Percentiles rank a stretch among this genome's conserved stretches.
Evolutionary conservation across 306 rosid genomes (phyloP).

Genomic region (Malus orientalis): DNA sequence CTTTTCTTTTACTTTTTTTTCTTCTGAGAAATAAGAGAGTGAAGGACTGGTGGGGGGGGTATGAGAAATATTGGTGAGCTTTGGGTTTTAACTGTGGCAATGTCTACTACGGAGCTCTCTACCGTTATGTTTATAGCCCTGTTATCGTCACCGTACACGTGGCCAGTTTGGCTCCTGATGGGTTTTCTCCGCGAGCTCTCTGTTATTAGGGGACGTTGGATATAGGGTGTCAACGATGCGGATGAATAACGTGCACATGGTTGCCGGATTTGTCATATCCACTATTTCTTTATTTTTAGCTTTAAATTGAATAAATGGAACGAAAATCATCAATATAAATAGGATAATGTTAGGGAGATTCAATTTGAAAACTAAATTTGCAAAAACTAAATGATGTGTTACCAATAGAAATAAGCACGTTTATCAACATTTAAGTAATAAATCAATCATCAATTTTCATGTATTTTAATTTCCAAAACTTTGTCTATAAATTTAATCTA

Average conservation of each 20-base stretch:
- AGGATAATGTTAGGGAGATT: no score
- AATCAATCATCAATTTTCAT: no score
- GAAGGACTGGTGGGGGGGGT: not conserved
- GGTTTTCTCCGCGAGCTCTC: no score
- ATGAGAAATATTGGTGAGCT: not conserved
- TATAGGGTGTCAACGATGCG: not conserved
- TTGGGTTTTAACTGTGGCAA: conserved; percentile 4
- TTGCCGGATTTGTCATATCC: not conserved
- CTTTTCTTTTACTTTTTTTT: not conserved
- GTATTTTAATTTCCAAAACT: no score
- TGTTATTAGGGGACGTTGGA: not conserved
- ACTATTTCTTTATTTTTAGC: no score
- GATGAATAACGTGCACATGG: not conserved
- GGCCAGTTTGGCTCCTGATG: not conserved
- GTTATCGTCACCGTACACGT: conserved; percentile 13
- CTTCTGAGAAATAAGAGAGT: not conserved
- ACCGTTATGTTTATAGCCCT: not conserved
- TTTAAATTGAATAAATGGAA: no score
- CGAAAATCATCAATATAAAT: no score
- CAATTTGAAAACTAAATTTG: no score
- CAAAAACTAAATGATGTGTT: no score
- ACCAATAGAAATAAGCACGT: no score
- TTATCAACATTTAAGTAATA: no score
- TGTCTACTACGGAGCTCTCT: conserved; percentile 13
- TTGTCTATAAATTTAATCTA: no score